phyloP scores from a whole-genome alignment of 768 basidiomycete genomes.

The Podaxis sp. region DNA sequence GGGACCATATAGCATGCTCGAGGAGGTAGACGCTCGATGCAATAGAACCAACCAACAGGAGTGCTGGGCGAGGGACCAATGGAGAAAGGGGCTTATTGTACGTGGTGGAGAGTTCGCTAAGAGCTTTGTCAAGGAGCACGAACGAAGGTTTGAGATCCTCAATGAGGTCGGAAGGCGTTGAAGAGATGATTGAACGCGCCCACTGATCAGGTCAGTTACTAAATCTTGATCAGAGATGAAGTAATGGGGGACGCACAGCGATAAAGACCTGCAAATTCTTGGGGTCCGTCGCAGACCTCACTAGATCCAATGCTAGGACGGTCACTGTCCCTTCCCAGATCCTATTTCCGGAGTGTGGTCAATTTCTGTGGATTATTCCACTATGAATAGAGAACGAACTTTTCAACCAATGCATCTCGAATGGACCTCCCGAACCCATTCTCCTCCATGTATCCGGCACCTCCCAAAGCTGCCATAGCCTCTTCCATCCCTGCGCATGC shows the following conservation, averaged over 20 bases:
- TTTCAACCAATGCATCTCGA: conserved; percentile 70
- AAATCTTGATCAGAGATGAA: not conserved
- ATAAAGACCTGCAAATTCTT: conserved; percentile 44
- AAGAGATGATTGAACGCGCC: conserved; percentile 42
- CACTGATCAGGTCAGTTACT: conserved; percentile 39
- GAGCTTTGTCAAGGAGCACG: conserved; percentile 32
- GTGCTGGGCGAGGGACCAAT: conserved; percentile 52
- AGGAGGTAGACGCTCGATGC: conserved; percentile 57
- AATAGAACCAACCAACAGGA: conserved; percentile 56
- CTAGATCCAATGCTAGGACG: conserved; percentile 67
- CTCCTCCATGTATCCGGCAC: conserved; percentile 85
- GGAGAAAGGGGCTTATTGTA: conserved; percentile 43
- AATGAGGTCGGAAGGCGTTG: conserved; percentile 36
- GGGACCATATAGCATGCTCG: conserved; percentile 69
- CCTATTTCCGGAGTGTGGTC: conserved; percentile 23
- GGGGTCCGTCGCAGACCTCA: conserved; percentile 50
- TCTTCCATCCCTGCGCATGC: conserved; percentile 66
- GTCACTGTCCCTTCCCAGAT: conserved; percentile 81
- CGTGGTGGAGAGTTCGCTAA: conserved; percentile 37
- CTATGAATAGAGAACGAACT: conserved; percentile 29
- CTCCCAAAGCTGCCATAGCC: conserved; percentile 71
- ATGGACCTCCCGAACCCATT: conserved; percentile 69
- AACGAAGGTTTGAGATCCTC: conserved; percentile 27
- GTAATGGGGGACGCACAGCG: conserved; percentile 35
- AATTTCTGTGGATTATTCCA: not conserved